Base-by-base conservation (phyloP, 2,329 filamentous ascomycete genomes). In the Penicillium italicum region DNA sequence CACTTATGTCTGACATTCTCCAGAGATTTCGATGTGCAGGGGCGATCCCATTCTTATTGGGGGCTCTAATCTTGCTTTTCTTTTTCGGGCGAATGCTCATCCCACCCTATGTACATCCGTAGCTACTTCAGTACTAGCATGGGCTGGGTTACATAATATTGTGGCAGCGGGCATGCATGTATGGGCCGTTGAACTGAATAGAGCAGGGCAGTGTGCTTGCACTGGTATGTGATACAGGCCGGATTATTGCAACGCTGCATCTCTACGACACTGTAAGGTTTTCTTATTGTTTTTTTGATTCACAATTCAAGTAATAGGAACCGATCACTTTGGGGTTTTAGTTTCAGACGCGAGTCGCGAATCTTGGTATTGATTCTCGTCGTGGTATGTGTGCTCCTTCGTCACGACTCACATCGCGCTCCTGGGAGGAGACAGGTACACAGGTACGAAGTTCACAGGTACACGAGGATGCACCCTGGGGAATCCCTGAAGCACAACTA, bases 1-100 rank as follows among this genome's bases (percentile, higher is more conserved):
- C 53, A 53, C n/a, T 30, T 18, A 42, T 56, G 53, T 47, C 48
- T 46, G 49, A 56, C 53, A 56, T 56, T 56, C 53, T 45, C 42
- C 53, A 46, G 49, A 40, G 20, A 44, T n/a, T 36, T 33, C 18
- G 42, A 43, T 53, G 22, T 47, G 49, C 49, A 56, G 36, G 28
- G 53, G 34, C 36, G 49, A 56, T 53, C 53, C 12, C 9, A 30
- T 12, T 26, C 42, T 41, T 16, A 31, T 42, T 22, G 51, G 16
- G 16, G 40, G 5, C 18, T 37, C 22, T 14, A 40, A 7, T 31
- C 22, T 50, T 6, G 11, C 26, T 42, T 36, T 33, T 45, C 5
- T 33, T 33, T 24, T 22, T 24, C 14, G 14, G 41, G 22, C 26
- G 12, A 16, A 31, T 38, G 42, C 33, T 38, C 37, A 42, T 42